phyloP scores from a whole-genome alignment of 106 monocot species.

The Dendrobium officinale region DNA sequence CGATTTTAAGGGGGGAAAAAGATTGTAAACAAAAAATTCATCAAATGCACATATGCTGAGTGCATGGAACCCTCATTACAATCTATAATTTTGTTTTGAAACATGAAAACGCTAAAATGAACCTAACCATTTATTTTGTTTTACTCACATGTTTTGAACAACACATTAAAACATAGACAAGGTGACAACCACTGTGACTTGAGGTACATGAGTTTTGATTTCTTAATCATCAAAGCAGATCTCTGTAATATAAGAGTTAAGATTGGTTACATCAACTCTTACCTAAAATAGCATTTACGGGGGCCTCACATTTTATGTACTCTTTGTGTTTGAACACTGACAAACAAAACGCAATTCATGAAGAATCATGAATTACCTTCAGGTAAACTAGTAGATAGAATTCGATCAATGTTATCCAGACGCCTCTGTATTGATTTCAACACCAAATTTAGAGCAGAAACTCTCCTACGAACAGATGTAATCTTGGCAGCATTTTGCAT shows the following conservation, averaged over 20 bases:
- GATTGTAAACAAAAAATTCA: not conserved
- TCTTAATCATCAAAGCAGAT: not conserved
- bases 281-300: not conserved
- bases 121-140: not conserved
- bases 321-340: not conserved
- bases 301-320: not conserved
- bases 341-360: not conserved
- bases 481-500: slow-evolving; percentile 94
- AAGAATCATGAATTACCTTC: slow-evolving; percentile 15
- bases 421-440: slow-evolving; percentile 81
- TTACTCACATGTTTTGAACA: not conserved
- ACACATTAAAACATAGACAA: not conserved
- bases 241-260: not conserved
- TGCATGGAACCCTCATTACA: not conserved
- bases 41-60: not conserved
- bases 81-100: not conserved
- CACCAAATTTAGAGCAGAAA: slow-evolving; percentile 61
- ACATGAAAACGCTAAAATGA: not conserved
- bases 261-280: not conserved
- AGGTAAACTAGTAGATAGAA: slow-evolving; percentile 47
- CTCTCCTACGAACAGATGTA: slow-evolving; percentile 65
- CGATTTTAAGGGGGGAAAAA: not conserved
- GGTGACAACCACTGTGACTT: not conserved
- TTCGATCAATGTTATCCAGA: slow-evolving; percentile 78
- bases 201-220: not conserved